Percentiles rank a stretch among this genome's conserved stretches.
Conservation (phyloP, 495 filamentous ascomycete species). For the Glutinoglossum americanum region DNA sequence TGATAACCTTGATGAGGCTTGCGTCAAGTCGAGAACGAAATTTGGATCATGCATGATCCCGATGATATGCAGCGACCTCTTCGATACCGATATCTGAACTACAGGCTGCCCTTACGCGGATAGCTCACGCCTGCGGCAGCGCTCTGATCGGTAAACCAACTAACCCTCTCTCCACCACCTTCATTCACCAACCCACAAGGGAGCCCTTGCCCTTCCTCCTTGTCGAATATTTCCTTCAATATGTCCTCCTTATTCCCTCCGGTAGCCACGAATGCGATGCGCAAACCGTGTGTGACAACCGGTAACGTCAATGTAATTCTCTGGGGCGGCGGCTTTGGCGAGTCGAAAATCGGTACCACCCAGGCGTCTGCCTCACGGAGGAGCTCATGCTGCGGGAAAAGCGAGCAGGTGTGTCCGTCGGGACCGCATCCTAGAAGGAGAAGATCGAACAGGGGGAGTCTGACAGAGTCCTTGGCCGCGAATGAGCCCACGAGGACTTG, state of each 20-base stretch:
- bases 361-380: slow-evolving; percentile 78
- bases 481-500: slow-evolving; percentile 65
- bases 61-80: too few species aligned
- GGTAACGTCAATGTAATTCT: slow-evolving; percentile 83
- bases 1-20: not conserved
- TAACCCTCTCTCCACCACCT: slow-evolving; percentile 60
- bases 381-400: slow-evolving; percentile 78
- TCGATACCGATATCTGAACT: not conserved
- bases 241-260: slow-evolving; percentile 78
- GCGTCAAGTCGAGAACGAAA: not conserved
- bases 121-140: slow-evolving; percentile 71
- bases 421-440: slow-evolving; percentile 82
- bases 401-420: slow-evolving; percentile 89
- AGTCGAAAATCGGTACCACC: slow-evolving; percentile 78
- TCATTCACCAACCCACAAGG: slow-evolving; percentile 78
- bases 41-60: not conserved
- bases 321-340: slow-evolving; percentile 78
- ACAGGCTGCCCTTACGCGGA: slow-evolving; percentile 19
- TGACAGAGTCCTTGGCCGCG: slow-evolving; percentile 67
- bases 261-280: slow-evolving; percentile 78
- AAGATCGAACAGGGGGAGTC: slow-evolving; percentile 84
- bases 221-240: slow-evolving; percentile 74
- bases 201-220: slow-evolving; percentile 47
- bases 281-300: slow-evolving; percentile 63
- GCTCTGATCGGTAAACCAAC: slow-evolving; percentile 78